Base-by-base conservation (phyloP, 2,329 filamentous ascomycete species). In the Microcyclospora tardicrescens region DNA sequence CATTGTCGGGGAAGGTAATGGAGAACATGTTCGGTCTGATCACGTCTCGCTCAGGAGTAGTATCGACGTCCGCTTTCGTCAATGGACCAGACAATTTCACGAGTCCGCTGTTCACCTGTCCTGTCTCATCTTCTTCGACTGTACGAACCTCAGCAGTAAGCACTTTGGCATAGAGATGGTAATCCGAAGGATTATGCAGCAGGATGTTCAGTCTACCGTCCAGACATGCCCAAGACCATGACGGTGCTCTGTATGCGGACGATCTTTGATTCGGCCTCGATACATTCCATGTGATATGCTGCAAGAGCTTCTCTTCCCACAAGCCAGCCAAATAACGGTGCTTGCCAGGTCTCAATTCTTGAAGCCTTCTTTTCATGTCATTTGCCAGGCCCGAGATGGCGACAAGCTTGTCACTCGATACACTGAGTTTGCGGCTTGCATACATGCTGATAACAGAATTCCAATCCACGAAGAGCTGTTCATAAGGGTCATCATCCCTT, bases 321-420 rank as follows among this genome's bases (percentile, higher is more conserved):
- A 43, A 16, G 11, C 43, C 43, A 9, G 38, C 36, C 6, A 45
- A 13, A 34, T 45, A 43, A 24, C 19, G 19, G 8, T 24, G 19
- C 19, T 8, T 4, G 19, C 19, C 19, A 4, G 19, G 19, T 24
- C 19, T 24, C 19, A 24, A 24, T 24, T 24, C 19, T 10, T 16
- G 28, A 1, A 15, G 16, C 10, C 27, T n/a, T 19, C 27, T 16
- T 11, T 24, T 38, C 31, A 37, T 37, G 13, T 39, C 38, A 5
- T 28, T 24, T 5, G 43, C 43, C 6, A 45, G 33, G 10, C 41
- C 43, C 9, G 41, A 38, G 2, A 45, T 16, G 16, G 43, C 43
- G n/a, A 38, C 32, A 15, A 45, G 38, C 10, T 33, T 29, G 28
- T 45, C 43, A 2, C 15, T 31, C 2, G 24, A 16, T 3, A 34